Evolutionary conservation across 768 basidiomycete species (phyloP), one percentile per base, ranked within the genome.

Genomic region (Fomitopsis pulvina): DNA sequence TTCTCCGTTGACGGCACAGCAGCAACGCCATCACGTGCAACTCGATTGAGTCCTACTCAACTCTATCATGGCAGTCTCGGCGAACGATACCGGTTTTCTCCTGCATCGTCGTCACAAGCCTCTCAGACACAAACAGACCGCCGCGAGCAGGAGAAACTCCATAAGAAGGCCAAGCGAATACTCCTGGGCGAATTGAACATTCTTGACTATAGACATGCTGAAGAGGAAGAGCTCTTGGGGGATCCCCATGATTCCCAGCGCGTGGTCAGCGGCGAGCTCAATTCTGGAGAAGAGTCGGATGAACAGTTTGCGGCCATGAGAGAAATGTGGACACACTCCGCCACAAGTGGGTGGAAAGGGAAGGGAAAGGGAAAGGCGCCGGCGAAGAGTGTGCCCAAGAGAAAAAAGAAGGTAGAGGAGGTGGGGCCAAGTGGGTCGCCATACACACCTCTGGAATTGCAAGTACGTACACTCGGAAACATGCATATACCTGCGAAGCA

Each of bases 371-470:
- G 44, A 3, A 50, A 47, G 12, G 41, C 25, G 12, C 22, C 49
- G 1, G 47, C 47, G 20, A 6, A 49, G 16, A 47, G 48, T 24
- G 53, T 48, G 5, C 27, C 48, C 4, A 49, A 38, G 12, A 53
- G 56, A 21, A 57, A 62, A 37, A 77, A 73, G 57, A 70, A 68
- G 48, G 57, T 51, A 2, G 66, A 66, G 25, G 74, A 74, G 51
- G 52, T 84, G 21, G 89, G 88, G 1, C 84, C 87, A 1, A 77
- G 80, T 52, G 89, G 87, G 0, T 61, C 83, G 61, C 45, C 80
- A 9, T 92, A 83, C 54, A 92, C 90, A 2, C 85, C 87, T 1
- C 62, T 92, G 21, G 91, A 93, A 64, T 66, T 79, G 41, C 91
- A 92, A 66, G 80, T 71, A 24, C 3, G 12, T 34, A 26, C 7